These are phyloP conservation scores for Mycotypha africana DNA, from an alignment of 371 early-diverging fungal genomes.

Conservation along the genomic window DNA sequence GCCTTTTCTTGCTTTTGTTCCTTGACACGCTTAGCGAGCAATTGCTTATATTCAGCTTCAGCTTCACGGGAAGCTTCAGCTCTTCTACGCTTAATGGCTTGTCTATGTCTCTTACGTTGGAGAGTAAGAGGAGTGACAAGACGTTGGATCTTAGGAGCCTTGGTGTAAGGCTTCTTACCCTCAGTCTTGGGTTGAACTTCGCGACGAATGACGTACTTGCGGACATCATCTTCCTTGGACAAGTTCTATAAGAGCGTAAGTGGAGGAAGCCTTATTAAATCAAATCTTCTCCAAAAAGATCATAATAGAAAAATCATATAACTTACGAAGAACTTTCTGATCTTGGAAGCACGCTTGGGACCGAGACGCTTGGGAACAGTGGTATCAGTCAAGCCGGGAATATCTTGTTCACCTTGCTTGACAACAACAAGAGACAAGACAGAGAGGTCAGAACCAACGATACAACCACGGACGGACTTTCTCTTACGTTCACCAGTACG, in stretches of 20 bases:
- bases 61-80: slow-evolving; percentile 78
- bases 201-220: slow-evolving; percentile 97
- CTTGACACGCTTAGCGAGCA: slow-evolving; percentile 89
- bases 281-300: neutral
- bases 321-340: slow-evolving; percentile 95
- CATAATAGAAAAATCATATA: neutral
- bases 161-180: slow-evolving; percentile 88
- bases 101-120: slow-evolving; percentile 86
- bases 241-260: slow-evolving; percentile 53
- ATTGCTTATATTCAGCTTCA: slow-evolving; percentile 88
- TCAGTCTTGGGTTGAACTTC: slow-evolving; percentile 86
- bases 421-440: slow-evolving; percentile 94
- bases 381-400: slow-evolving; percentile 96
- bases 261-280: neutral
- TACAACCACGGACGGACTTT: slow-evolving; percentile 99
- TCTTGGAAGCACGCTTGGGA: slow-evolving; percentile 98
- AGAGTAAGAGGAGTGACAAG: slow-evolving; percentile 92
- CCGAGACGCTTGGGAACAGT: slow-evolving; percentile 92
- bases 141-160: slow-evolving; percentile 96
- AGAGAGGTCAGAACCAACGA: slow-evolving; percentile 94
- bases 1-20: slow-evolving; percentile 60
- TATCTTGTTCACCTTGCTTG: slow-evolving; percentile 94
- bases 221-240: slow-evolving; percentile 95
- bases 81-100: slow-evolving; percentile 80
- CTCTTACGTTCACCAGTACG: slow-evolving; percentile 98